These are phyloP conservation scores for Yamadazyma buinensis DNA, from an alignment of 1,139 yeast species.

Conservation along the genomic window DNA sequence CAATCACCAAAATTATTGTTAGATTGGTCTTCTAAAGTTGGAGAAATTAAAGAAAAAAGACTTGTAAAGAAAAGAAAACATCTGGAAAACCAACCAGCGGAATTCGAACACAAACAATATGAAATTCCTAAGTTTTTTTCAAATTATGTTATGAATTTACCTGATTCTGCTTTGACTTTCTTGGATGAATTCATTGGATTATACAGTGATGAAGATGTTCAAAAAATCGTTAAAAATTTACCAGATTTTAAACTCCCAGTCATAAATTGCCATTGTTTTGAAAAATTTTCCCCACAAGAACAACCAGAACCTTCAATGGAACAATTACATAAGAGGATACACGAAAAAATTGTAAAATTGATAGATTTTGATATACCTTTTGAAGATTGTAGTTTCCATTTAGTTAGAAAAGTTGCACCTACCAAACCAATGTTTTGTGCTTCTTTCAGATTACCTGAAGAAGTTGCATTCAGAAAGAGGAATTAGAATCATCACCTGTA, in stretches of 20 bases:
- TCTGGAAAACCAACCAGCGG: conserved; percentile 23
- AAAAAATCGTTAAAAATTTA: conserved; percentile 23
- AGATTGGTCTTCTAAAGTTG: conserved; percentile 27
- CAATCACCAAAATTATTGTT: conserved; percentile 52
- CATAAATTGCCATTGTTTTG: conserved; percentile 90
- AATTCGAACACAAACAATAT: conserved; percentile 25
- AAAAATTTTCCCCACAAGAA: conserved; percentile 71
- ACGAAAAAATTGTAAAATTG: conserved; percentile 51
- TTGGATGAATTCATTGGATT: conserved; percentile 73
- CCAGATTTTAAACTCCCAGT: conserved; percentile 63
- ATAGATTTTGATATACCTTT: conserved; percentile 49
- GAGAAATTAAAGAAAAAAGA: conserved; percentile 25
- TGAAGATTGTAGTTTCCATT: conserved; percentile 57
- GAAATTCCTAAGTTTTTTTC: conserved; percentile 57
- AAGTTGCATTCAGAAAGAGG: conserved; percentile 57
- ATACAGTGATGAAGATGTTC: conserved; percentile 41
- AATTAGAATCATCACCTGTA: no score
- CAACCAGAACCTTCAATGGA: conserved; percentile 61
- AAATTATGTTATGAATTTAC: conserved; percentile 93
- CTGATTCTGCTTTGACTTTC: conserved; percentile 89
- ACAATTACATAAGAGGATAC: conserved; percentile 62
- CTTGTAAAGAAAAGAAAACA: conserved; percentile 31
- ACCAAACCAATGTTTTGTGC: conserved; percentile 96
- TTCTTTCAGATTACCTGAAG: conserved; percentile 70
- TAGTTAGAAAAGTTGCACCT: conserved; percentile 92